Evolutionary conservation across 2,329 filamentous ascomycete genomes (phyloP).

Genomic region (Penicillium paneum): DNA sequence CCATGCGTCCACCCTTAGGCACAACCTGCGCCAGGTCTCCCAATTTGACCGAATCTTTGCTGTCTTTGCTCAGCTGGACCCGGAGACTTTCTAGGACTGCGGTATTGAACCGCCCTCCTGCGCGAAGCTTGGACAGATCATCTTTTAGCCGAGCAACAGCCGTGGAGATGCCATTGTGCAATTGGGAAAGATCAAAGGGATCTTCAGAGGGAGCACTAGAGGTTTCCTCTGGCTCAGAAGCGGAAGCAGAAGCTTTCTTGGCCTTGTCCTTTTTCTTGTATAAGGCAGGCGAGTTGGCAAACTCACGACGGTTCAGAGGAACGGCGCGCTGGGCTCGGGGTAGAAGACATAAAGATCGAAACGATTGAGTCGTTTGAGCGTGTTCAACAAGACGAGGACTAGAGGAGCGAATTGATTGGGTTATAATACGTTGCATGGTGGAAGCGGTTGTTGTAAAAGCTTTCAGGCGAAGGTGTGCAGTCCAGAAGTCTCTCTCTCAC

Average conservation of each 20-base stretch:
- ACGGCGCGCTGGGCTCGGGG: background rate
- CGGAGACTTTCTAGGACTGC: constrained; percentile 59
- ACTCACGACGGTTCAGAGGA: constrained; percentile 24
- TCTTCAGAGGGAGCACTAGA: constrained; percentile 43
- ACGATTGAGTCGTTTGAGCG: background rate
- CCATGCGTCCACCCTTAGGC: constrained; percentile 58
- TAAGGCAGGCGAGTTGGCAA: constrained; percentile 43
- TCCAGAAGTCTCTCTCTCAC: background rate
- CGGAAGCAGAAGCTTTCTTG: constrained; percentile 42
- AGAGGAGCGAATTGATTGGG: constrained; percentile 5
- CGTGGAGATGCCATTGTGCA: constrained; percentile 56
- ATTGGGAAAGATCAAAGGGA: constrained; percentile 58
- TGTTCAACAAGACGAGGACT: background rate
- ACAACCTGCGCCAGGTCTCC: constrained; percentile 66
- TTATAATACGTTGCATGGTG: constrained; percentile 17
- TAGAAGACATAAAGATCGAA: background rate
- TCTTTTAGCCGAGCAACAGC: constrained; percentile 57
- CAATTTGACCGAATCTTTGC: constrained; percentile 53
- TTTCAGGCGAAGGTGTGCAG: background rate
- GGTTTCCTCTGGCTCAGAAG: constrained; percentile 30
- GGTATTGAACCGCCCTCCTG: constrained; percentile 61
- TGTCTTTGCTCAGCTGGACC: constrained; percentile 56
- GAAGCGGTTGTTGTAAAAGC: background rate
- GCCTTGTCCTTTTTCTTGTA: constrained; percentile 56
- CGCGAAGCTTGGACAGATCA: constrained; percentile 60